Conservation (phyloP, 75 land plant genomes). For the Pinus tabuliformis region DNA sequence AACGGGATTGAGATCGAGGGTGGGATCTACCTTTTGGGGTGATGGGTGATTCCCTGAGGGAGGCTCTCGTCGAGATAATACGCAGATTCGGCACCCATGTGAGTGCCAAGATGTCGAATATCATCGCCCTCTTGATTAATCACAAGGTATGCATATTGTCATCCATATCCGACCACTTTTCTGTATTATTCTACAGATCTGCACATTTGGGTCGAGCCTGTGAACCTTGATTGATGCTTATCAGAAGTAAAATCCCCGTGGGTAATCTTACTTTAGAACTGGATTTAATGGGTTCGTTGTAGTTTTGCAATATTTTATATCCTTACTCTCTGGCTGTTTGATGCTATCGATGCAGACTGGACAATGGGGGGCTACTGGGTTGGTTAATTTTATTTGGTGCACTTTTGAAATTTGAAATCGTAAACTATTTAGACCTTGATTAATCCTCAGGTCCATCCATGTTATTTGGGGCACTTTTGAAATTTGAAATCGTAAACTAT, state of each 20-base stretch:
- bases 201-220: neutral
- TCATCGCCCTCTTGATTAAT: slow-evolving; percentile 5
- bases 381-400: too few relatives aligned
- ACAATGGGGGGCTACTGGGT: too few relatives aligned
- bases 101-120: slow-evolving; percentile 5
- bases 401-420: too few relatives aligned
- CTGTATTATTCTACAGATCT: neutral
- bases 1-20: too few relatives aligned
- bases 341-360: too few relatives aligned
- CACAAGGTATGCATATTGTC: neutral
- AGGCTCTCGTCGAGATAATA: neutral
- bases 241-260: neutral
- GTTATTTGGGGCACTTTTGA: too few relatives aligned
- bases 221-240: neutral
- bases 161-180: neutral
- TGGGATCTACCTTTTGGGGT: neutral
- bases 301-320: neutral
- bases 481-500: too few relatives aligned
- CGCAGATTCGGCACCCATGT: slow-evolving; percentile 4
- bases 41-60: slow-evolving; percentile 5
- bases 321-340: neutral
- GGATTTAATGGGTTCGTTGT: neutral
- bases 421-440: too few relatives aligned
- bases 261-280: neutral
- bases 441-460: too few relatives aligned